Base-by-base conservation (phyloP, 495 filamentous ascomycete species). In the Penicillium malachiteum region DNA sequence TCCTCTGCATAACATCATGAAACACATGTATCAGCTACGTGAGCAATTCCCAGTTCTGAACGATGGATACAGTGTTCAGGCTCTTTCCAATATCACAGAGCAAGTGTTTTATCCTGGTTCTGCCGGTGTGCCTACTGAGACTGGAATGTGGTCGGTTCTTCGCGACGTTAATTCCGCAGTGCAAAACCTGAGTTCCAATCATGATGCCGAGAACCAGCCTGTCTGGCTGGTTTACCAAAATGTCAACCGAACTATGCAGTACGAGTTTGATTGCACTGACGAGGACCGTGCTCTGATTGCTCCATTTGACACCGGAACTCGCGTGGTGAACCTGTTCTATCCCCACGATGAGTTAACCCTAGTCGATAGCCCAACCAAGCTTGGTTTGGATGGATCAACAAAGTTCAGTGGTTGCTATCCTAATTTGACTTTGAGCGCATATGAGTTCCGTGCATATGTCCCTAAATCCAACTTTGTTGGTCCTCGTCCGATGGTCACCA, bases 191-290 rank as follows among this genome's bases (percentile, higher is more conserved):
- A 65, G 66, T 3, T 54, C 48, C 14, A 53, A 66, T 18, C 61
- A 54, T 13, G 70, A 76, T 8, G 21, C 21, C 1, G 21, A 26
- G 21, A 81, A 84, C 35, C 73, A 81, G 46, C 68, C 77, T 0
- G 73, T 89, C 11, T 90, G 87, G 87, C 66, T 89, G 13, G 72
- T 90, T 0, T 89, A 87, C 60, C 74, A 80, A 34, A 90, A 90
- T 59, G 69, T 74, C 47, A 81, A 84, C 63, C 66, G 68, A 16
- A 76, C 75, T 0, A 76, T 70, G 16, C 75, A 69, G 2, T 89
- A 84, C 65, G 69, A 63, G 0, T 88, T 87, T 46, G 72, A 87
- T 56, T 88, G 87, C 69, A 68, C 32, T 40, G 67, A 79, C 62
- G 65, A 35, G 46, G 51, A 67, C 1, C 61, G 64, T 4, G 75